These are phyloP conservation scores for Cladochytrium replicatum DNA, from an alignment of 192 early-diverging fungal genomes.

Conservation along the genomic window DNA sequence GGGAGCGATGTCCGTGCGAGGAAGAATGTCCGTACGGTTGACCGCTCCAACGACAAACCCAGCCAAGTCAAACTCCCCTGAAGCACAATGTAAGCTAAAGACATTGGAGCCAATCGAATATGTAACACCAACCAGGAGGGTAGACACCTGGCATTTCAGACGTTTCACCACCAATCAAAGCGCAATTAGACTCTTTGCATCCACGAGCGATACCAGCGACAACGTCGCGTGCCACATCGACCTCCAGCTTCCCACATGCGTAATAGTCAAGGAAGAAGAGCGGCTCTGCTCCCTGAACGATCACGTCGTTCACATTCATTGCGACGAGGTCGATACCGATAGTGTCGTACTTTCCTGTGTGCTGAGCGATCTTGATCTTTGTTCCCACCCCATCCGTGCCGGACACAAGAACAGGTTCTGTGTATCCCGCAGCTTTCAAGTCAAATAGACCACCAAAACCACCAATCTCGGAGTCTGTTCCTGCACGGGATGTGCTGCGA, in stretches of 20 bases:
- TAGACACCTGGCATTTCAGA: slow-evolving; percentile 99
- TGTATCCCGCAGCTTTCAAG: slow-evolving; percentile 82
- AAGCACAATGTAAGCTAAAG: slow-evolving; percentile 1
- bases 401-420: slow-evolving; percentile 88
- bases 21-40: slow-evolving; percentile 79
- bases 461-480: slow-evolving; percentile 93
- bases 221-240: slow-evolving; percentile 81
- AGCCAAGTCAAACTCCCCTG: slow-evolving; percentile 70
- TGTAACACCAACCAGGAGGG: slow-evolving; percentile 55
- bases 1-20: slow-evolving; percentile 59
- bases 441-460: slow-evolving; percentile 99
- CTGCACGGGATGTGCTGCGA: slow-evolving; percentile 83
- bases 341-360: slow-evolving; percentile 74
- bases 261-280: slow-evolving; percentile 99
- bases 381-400: slow-evolving; percentile 99
- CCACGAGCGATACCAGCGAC: slow-evolving; percentile 91
- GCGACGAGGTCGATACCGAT: slow-evolving; percentile 95
- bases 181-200: slow-evolving; percentile 80
- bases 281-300: slow-evolving; percentile 98
- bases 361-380: slow-evolving; percentile 94
- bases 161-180: slow-evolving; percentile 97
- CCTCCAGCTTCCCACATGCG: slow-evolving; percentile 87
- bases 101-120: background rate
- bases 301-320: slow-evolving; percentile 98
- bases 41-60: slow-evolving; percentile 97